Evolutionary conservation across 441 rosid species (phyloP), one percentile per base, ranked within the genome.

Genomic region (Erysimum pusillum): DNA sequence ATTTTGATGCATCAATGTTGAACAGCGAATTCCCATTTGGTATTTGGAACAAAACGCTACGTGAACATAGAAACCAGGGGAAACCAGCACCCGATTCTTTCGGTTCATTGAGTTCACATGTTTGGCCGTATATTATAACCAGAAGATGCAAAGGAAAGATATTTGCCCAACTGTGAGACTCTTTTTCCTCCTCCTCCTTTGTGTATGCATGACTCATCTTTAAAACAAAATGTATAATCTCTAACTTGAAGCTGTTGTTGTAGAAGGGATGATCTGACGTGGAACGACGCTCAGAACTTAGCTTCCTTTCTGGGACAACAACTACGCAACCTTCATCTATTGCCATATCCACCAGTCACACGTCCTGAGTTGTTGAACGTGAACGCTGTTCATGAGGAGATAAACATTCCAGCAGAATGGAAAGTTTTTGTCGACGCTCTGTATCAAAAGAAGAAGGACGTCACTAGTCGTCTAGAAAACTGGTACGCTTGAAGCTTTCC

Each of bases 81-180:
- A 82, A 80, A 63, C 79, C 85, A 69, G 63, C 63, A 54, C 60
- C 69, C 12, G 88, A 84, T 63, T 75, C 78, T 67, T 61, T 64
- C 38, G 68, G 79, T 74, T 78, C 87, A 62, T 68, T 83, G 68
- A 72, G 85, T 75, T 71, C 86, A 41, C 73, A 75, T 52, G 83
- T 91, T 76, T 96, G 98, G 97, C 99, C 99, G 32, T 93, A 84
- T 79, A 84, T 91, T 36, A 89, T 96, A 81, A 91, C 95, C 53
- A 91, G 82, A 80, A 87, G 95, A 81, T 95, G 99, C 87, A 88
- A 85, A 72, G 99, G 99, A 69, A 90, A 93, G 82, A 93, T 93
- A 63, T 90, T 85, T 86, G 95, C 93, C 63, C 87, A 90, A 60
- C 31, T 96, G 99, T 96, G 83, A 90, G 99, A 85, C 58, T 35